Percentiles rank a stretch among this genome's conserved stretches.
Evolutionary conservation across 2,329 filamentous ascomycete genomes (phyloP).

Genomic region (Simplicillium sp.): DNA sequence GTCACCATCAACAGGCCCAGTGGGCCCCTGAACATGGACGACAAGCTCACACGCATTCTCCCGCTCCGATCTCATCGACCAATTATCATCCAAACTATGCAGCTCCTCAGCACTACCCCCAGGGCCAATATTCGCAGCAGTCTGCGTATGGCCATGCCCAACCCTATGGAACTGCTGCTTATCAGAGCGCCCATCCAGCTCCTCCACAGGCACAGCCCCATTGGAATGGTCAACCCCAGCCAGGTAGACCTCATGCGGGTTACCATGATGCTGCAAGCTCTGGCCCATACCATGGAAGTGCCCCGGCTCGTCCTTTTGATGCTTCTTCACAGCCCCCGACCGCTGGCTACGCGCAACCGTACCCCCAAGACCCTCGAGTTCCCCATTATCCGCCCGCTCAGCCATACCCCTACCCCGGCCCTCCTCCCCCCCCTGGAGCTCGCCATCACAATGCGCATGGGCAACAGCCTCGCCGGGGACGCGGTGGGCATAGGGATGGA

Average conservation of each 20-base stretch:
- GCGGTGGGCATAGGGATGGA: slow-evolving; percentile 25
- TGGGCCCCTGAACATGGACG: slow-evolving; percentile 29
- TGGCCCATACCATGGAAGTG: slow-evolving; percentile 34
- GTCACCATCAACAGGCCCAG: slow-evolving; percentile 26
- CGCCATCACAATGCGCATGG: slow-evolving; percentile 23
- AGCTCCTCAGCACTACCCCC: slow-evolving; percentile 40
- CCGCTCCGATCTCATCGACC: slow-evolving; percentile 37
- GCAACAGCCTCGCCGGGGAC: slow-evolving; percentile 23
- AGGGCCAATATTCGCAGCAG: slow-evolving; percentile 32
- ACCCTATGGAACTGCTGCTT: slow-evolving; percentile 15
- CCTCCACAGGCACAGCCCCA: slow-evolving; percentile 25
- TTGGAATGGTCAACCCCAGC: slow-evolving; percentile 22
- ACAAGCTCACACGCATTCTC: slow-evolving; percentile 33
- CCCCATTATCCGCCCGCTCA: slow-evolving; percentile 20
- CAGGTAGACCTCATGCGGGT: slow-evolving; percentile 22
- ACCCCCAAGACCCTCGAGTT: slow-evolving; percentile 28
- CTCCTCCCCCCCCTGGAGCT: slow-evolving; percentile 24
- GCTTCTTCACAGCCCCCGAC: slow-evolving; percentile 12
- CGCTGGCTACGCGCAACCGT: slow-evolving; percentile 25
- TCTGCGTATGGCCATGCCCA: slow-evolving; percentile 31
- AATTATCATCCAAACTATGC: slow-evolving; percentile 51
- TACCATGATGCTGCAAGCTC: slow-evolving; percentile 30
- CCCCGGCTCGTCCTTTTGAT: slow-evolving; percentile 7
- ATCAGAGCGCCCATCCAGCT: slow-evolving; percentile 5
- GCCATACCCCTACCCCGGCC: slow-evolving; percentile 27